Conservation (phyloP, 331 rosid genomes). For the Cucumis variabilis region DNA sequence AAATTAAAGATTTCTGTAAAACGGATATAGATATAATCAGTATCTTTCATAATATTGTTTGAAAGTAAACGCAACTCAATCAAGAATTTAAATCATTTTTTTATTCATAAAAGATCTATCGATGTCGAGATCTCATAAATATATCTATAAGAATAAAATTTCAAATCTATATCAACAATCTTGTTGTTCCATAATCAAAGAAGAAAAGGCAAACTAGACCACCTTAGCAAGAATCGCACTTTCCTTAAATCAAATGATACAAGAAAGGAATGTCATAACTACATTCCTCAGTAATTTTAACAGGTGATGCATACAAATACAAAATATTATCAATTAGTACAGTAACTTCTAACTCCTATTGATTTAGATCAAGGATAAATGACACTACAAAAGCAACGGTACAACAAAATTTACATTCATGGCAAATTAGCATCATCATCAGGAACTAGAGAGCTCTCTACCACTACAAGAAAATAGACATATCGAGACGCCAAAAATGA, state of each 20-base stretch:
- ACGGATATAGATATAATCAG: no score
- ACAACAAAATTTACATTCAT: constrained; percentile 32
- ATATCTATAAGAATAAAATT: no score
- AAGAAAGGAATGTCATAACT: not conserved
- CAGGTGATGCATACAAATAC: constrained; percentile 25
- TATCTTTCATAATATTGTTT: no score
- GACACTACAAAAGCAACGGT: constrained; percentile 13
- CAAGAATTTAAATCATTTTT: no score
- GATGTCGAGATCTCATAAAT: not conserved
- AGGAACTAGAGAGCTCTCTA: constrained; percentile 22
- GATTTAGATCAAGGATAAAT: not conserved
- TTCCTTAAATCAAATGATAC: no score
- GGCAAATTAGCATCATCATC: constrained; percentile 21
- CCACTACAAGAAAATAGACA: no score
- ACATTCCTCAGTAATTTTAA: not conserved
- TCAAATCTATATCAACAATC: not conserved
- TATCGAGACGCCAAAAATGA: no score
- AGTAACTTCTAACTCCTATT: constrained; percentile 9
- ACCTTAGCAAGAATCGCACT: not conserved
- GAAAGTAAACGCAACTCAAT: no score
- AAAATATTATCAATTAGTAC: constrained; percentile 8
- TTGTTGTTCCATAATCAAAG: not conserved
- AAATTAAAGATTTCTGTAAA: no score
- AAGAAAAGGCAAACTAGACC: not conserved
- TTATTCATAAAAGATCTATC: not conserved